These are phyloP conservation scores for Ophiostoma piceae DNA, from an alignment of 2,329 filamentous ascomycete genomes.

Conservation along the genomic window DNA sequence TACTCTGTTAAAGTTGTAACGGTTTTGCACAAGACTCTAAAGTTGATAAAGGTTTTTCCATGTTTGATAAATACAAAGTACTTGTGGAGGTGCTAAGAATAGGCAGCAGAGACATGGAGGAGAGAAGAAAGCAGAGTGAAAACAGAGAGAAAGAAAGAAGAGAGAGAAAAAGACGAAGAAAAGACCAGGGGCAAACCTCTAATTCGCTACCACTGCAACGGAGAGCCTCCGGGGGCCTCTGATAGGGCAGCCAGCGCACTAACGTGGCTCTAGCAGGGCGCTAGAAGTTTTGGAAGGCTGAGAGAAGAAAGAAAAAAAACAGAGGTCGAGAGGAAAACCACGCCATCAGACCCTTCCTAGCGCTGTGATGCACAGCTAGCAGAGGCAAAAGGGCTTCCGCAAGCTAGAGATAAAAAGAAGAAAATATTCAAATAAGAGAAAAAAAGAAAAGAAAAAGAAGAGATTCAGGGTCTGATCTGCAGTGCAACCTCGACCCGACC, in stretches of 20 bases:
- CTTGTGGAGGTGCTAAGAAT: background rate
- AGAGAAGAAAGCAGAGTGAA: background rate
- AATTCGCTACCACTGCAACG: conserved; percentile 3
- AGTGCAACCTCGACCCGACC: background rate
- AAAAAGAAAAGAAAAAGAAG: background rate
- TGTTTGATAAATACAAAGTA: background rate
- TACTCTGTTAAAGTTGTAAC: too few species aligned
- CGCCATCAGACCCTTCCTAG: background rate
- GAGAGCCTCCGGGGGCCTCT: background rate
- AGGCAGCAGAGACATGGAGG: background rate
- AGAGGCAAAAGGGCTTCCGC: background rate
- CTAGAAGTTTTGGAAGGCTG: background rate
- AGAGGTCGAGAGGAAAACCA: background rate
- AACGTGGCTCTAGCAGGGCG: background rate
- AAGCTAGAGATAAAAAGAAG: background rate
- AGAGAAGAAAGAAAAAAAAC: background rate
- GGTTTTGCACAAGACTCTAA: background rate
- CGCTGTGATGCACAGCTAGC: background rate
- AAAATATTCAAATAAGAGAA: background rate
- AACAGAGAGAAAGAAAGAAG: background rate
- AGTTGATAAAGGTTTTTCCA: background rate
- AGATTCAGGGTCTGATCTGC: background rate
- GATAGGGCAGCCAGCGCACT: background rate
- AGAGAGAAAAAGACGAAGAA: background rate
- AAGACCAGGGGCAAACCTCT: background rate